Evolutionary conservation across 495 filamentous ascomycete genomes (phyloP), one percentile per base, ranked within the genome.

Genomic region (Halenospora varia): DNA sequence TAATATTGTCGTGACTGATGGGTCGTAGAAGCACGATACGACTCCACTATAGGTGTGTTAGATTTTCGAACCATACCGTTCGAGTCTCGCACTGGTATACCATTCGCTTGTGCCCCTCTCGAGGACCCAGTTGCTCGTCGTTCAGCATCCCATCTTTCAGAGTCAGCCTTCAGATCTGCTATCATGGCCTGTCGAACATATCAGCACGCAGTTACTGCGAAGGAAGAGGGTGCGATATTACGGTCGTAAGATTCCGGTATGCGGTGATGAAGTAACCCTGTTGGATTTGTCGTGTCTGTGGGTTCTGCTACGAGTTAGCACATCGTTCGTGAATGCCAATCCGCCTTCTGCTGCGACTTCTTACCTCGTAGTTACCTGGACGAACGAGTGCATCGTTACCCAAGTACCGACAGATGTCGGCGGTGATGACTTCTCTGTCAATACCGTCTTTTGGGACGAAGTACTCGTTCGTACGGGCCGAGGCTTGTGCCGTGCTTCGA

Each of bases 401-500:
- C 57, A 96, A 83, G 69, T 94, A 96, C 70, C 90, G 87, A 77
- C 91, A 95, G 59, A 96, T 93, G 75, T 96, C 91, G 69, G 91
- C 88, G 68, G 90, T 89, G 73, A 96, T 94, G 66, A 96, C 92
- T 71, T 96, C 89, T 59, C 92, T 83, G 72, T 89, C 88, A 71
- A 96, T 96, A 66, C 91, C 90, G 62, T 94, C 88, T 62, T 88
- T 89, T 22, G 87, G 87, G 53, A 93, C 84, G 71, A 95, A 96
- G 70, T 90, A 93, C 75, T 89, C 86, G 72, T 90, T 89, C 68
- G 85, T 84, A 68, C 86, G 84, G 61, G 70, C 48, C 35, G 42
- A 25, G 19, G 63, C 45, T 29, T 68, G 61, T 73, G 72, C 57
- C 70, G 73, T 71, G 64, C 75, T 72, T 70, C 77, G 78, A 59